phyloP scores from a whole-genome alignment of 441 rosid species.

The Populus tomentosa region DNA sequence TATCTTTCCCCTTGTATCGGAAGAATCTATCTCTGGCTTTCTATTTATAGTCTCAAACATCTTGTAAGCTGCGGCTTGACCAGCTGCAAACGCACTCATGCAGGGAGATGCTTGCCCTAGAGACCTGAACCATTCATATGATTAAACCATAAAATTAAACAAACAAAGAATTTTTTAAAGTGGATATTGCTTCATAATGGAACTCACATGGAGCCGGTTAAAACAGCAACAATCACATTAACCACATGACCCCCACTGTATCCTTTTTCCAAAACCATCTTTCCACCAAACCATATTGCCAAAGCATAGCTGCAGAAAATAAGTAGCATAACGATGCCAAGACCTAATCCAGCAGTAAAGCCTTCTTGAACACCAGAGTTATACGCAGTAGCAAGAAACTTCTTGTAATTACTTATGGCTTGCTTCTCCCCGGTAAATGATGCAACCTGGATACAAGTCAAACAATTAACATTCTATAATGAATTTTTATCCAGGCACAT shows the following conservation, averaged over 20 bases:
- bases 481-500: background rate
- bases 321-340: slow-evolving; percentile 39
- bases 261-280: slow-evolving; percentile 65
- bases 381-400: slow-evolving; percentile 55
- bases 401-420: slow-evolving; percentile 53
- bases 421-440: slow-evolving; percentile 76
- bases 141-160: background rate
- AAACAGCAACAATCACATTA: slow-evolving; percentile 59
- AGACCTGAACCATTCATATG: slow-evolving; percentile 43
- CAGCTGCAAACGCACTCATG: slow-evolving; percentile 65
- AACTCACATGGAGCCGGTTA: slow-evolving; percentile 68
- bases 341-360: slow-evolving; percentile 56
- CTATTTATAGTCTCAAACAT: slow-evolving; percentile 81
- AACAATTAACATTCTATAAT: background rate
- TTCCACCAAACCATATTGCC: slow-evolving; percentile 73
- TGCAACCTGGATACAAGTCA: slow-evolving; percentile 47
- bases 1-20: slow-evolving; percentile 38
- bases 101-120: slow-evolving; percentile 78
- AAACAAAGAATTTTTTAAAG: background rate
- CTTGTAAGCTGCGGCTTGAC: slow-evolving; percentile 81
- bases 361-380: slow-evolving; percentile 62
- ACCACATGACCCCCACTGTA: slow-evolving; percentile 61
- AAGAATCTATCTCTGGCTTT: slow-evolving; percentile 69
- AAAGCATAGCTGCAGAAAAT: slow-evolving; percentile 52
- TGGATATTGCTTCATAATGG: background rate